Conservation (phyloP, 352 stramenopile genomes). For the Pythium oligandrum region DNA sequence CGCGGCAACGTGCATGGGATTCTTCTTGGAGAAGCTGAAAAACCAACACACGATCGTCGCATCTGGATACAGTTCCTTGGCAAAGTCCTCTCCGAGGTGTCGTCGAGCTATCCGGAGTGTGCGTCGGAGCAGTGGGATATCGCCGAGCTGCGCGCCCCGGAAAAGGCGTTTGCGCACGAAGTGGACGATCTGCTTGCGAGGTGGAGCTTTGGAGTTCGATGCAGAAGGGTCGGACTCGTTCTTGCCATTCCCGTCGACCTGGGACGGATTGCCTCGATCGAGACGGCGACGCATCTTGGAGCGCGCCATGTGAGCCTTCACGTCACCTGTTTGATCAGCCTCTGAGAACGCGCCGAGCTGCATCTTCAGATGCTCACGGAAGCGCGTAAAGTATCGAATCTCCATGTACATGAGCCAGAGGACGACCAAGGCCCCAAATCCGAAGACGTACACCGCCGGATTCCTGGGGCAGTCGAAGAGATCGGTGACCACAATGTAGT, state of each 20-base stretch:
- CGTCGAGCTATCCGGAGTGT: conserved; percentile 50
- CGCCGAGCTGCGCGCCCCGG: conserved; percentile 60
- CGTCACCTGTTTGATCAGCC: conserved; percentile 73
- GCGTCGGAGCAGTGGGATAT: conserved; percentile 50
- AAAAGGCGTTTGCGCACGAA: conserved; percentile 71
- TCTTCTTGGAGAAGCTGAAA: conserved; percentile 78
- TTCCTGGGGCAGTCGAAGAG: conserved; percentile 56
- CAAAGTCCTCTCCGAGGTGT: conserved; percentile 49
- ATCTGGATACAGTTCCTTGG: conserved; percentile 60
- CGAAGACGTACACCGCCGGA: conserved; percentile 43
- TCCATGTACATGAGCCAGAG: conserved; percentile 64
- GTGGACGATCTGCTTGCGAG: conserved; percentile 29
- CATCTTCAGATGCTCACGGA: conserved; percentile 84
- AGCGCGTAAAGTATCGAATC: conserved; percentile 66
- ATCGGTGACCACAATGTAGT: conserved; percentile 45
- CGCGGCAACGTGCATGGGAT: conserved; percentile 79
- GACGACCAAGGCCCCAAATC: conserved; percentile 31
- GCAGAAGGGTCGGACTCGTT: neutral
- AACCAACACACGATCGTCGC: conserved; percentile 59
- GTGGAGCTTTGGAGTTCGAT: conserved; percentile 8
- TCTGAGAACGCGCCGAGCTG: conserved; percentile 79
- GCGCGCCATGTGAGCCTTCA: conserved; percentile 62
- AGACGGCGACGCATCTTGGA: conserved; percentile 42
- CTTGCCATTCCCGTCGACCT: conserved; percentile 14
- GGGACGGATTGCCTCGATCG: conserved; percentile 24